A percentile compares a stretch with the other conserved stretches of the same genome.
Conservation (phyloP, 768 basidiomycete species). For the Harrya chromipes region DNA sequence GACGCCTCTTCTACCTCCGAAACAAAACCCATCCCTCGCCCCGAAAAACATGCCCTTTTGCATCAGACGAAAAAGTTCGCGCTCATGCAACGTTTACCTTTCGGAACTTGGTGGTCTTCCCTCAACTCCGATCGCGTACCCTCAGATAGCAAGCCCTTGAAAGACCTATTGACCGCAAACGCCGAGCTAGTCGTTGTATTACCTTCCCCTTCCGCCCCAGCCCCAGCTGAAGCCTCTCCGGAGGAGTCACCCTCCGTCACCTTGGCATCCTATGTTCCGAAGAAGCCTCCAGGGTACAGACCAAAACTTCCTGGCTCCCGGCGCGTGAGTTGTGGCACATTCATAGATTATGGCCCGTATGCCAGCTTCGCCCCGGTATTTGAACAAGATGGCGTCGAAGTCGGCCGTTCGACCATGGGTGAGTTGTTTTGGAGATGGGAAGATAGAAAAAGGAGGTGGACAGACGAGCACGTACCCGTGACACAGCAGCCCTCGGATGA, state of each 20-base stretch:
- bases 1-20: slow-evolving; percentile 23
- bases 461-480: slow-evolving; percentile 16
- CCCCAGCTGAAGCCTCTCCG: slow-evolving; percentile 31
- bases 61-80: slow-evolving; percentile 57
- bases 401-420: slow-evolving; percentile 60
- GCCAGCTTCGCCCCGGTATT: slow-evolving; percentile 77
- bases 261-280: slow-evolving; percentile 55
- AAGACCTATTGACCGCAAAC: slow-evolving; percentile 55
- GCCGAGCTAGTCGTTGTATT: slow-evolving; percentile 76
- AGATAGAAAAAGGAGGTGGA: slow-evolving; percentile 36
- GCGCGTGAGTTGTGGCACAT: slow-evolving; percentile 58
- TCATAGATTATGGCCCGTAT: slow-evolving; percentile 76
- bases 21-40: slow-evolving; percentile 16
- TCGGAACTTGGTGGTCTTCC: slow-evolving; percentile 78
- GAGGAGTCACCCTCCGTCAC: slow-evolving; percentile 35
- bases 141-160: slow-evolving; percentile 40
- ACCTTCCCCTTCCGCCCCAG: slow-evolving; percentile 48
- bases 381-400: slow-evolving; percentile 71
- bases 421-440: slow-evolving; percentile 55
- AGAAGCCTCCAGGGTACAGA: slow-evolving; percentile 39
- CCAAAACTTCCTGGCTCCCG: slow-evolving; percentile 48
- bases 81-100: slow-evolving; percentile 74
- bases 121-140: slow-evolving; percentile 46
- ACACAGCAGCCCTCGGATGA: slow-evolving; percentile 3
- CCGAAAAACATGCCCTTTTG: slow-evolving; percentile 29